These are phyloP conservation scores for Fusarium marasasianum DNA, from an alignment of 2,329 filamentous ascomycete species.

Conservation along the genomic window DNA sequence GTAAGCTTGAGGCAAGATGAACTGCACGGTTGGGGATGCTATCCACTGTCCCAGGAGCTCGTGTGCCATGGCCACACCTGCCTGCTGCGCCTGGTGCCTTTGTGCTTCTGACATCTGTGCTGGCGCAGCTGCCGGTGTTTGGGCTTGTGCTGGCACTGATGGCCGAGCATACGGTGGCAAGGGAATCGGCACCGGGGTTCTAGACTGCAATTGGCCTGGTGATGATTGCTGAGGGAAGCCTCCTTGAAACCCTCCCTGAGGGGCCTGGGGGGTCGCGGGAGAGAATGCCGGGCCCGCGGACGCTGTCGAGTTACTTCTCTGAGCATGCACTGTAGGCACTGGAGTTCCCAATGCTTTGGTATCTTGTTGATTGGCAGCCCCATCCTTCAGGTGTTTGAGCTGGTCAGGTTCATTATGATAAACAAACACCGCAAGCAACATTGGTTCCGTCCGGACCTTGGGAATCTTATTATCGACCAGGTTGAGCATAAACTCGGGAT, in stretches of 20 bases:
- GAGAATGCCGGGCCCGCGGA: slow-evolving; percentile 61
- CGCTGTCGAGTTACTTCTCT: slow-evolving; percentile 58
- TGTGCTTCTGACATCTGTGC: slow-evolving; percentile 47
- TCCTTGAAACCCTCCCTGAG: slow-evolving; percentile 44
- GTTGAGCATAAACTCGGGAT: slow-evolving; percentile 89
- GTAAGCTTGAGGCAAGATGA: slow-evolving; percentile 74
- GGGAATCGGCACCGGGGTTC: slow-evolving; percentile 50
- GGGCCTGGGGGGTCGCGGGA: slow-evolving; percentile 57
- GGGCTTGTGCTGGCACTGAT: background rate
- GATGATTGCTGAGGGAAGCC: slow-evolving; percentile 48
- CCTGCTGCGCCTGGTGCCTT: slow-evolving; percentile 55
- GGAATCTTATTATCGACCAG: slow-evolving; percentile 87
- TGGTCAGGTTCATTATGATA: slow-evolving; percentile 70
- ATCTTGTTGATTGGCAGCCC: slow-evolving; percentile 11
- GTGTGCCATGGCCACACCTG: slow-evolving; percentile 66
- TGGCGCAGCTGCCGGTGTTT: background rate
- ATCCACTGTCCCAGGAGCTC: slow-evolving; percentile 72
- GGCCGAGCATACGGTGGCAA: slow-evolving; percentile 45
- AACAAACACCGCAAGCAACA: slow-evolving; percentile 86
- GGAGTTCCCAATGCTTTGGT: slow-evolving; percentile 44
- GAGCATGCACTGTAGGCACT: slow-evolving; percentile 47
- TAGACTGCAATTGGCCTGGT: slow-evolving; percentile 46
- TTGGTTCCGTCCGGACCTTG: slow-evolving; percentile 73
- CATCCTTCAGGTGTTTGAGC: slow-evolving; percentile 44
- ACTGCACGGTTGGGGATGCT: slow-evolving; percentile 71